Percentiles rank a stretch among this genome's conserved stretches.
These are phyloP conservation scores for Scutellaria galericulata DNA, from an alignment of 257 asterid species.

Conservation along the genomic window DNA sequence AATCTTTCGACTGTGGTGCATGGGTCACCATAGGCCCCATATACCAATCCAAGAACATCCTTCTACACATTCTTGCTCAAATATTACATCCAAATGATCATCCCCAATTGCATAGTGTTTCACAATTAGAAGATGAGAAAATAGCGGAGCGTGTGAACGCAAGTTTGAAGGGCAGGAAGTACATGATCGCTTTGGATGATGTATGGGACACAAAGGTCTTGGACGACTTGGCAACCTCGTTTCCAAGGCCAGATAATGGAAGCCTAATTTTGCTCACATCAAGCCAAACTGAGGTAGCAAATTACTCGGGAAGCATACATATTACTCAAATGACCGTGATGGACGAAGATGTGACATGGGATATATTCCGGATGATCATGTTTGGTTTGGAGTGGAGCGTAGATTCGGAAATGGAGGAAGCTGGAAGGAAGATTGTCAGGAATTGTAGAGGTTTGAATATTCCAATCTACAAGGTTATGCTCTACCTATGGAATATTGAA, in stretches of 20 bases:
- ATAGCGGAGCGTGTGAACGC: neutral
- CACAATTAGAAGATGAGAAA: neutral
- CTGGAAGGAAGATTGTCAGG: slow-evolving; percentile 28
- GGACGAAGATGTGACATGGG: neutral
- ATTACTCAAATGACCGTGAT: neutral
- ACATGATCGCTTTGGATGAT: slow-evolving; percentile 28
- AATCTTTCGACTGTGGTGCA: slow-evolving; percentile 17
- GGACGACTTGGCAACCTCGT: neutral
- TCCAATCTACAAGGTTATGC: slow-evolving; percentile 16
- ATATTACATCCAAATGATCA: neutral
- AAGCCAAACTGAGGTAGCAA: neutral
- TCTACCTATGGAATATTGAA: slow-evolving; percentile 6
- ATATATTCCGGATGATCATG: neutral
- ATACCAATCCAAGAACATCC: neutral
- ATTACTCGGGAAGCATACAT: no score
- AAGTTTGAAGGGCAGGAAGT: neutral
- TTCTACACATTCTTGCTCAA: neutral
- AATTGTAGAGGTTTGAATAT: slow-evolving; percentile 40
- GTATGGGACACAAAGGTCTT: neutral
- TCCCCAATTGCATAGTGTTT: neutral
- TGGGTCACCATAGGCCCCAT: slow-evolving; percentile 24
- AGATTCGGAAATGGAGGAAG: neutral
- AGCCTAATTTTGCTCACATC: slow-evolving; percentile 24
- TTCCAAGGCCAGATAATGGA: neutral
- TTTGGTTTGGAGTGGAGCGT: neutral